Evolutionary conservation across 257 asterid genomes (phyloP), one percentile per base, ranked within the genome.

Genomic region (Nicotiana obtusifolia): DNA sequence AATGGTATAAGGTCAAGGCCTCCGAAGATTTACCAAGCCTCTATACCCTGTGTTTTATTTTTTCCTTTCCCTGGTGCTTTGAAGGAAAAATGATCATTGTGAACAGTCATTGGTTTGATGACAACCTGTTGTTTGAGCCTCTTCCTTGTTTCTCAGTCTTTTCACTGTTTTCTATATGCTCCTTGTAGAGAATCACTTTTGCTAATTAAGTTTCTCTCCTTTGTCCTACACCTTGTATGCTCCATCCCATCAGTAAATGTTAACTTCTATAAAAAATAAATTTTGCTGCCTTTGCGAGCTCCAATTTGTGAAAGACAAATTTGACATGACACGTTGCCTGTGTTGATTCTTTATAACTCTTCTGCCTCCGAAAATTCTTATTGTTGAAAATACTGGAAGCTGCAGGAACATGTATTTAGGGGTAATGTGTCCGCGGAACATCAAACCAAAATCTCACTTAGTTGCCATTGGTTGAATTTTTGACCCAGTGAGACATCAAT

Each of bases 401-500:
- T 64, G 71, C 44, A 64, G 41, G 44, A 20, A 11, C 8, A 71
- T 68, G 60, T 13, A n/a, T 71, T 41, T 44, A 28, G 44, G 14
- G 11, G 60, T 44, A 44, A 22, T 44, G 35, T 44, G 35, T 71
- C 15, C 59, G 14, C 60, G 4, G 59, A 14, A 71, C 78, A 13
- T 71, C 37, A 20, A 22, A 71, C 60, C 60, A 71, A 71, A 44
- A 71, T 71, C 14, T 44, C 60, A 44, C 59, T n/a, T 22, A 44
- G 60, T 44, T 71, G 33, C 44, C 66, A 76, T n/a, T 24, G 20
- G 20, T 71, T 71, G 59, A 69, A 44, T 6, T 20, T 41, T 71
- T 44, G 8, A 22, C 33, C 59, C 13, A 17, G 33, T 73, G 82
- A 84, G 57, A 26, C 80, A 33, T 75, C 80, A 76, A 76, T 80